Evolutionary conservation across 2,329 filamentous ascomycete genomes (phyloP).

Genomic region (Xylaria sp.): DNA sequence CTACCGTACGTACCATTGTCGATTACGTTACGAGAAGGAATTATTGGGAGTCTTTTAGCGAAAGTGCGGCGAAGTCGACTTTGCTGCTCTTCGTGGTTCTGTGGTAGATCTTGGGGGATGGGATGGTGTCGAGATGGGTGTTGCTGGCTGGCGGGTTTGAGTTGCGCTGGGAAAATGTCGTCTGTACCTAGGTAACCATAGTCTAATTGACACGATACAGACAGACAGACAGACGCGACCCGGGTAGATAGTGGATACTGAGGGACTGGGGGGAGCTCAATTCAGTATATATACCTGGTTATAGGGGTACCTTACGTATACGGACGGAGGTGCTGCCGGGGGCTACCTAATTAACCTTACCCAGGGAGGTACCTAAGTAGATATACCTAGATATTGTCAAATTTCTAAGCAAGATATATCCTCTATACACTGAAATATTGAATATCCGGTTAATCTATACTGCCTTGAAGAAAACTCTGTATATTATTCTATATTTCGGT

Average conservation of each 20-base stretch:
- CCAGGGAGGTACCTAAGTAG: background rate
- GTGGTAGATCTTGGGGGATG: background rate
- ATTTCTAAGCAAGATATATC: background rate
- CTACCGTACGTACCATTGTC: conserved; percentile 30
- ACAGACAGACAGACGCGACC: conserved; percentile 30
- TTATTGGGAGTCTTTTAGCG: background rate
- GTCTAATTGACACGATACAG: conserved; percentile 33
- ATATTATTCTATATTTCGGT: too few species aligned
- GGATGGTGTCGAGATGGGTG: conserved; percentile 2
- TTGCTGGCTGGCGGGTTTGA: conserved; percentile 17
- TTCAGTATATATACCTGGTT: background rate
- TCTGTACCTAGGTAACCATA: too few species aligned
- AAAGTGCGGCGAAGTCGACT: background rate
- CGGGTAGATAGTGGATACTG: conserved; percentile 28
- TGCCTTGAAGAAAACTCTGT: background rate
- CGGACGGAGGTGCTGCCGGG: background rate
- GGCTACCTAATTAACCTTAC: background rate
- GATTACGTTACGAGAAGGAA: conserved; percentile 7
- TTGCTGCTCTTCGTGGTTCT: conserved; percentile 4
- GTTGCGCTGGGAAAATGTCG: conserved; percentile 15
- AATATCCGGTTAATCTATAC: background rate
- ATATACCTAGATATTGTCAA: too few species aligned
- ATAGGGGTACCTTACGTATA: background rate
- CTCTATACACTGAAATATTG: background rate
- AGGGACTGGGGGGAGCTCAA: conserved; percentile 16